Base-by-base conservation (phyloP, 495 filamentous ascomycete genomes). In the Elaphomyces granulatus region DNA sequence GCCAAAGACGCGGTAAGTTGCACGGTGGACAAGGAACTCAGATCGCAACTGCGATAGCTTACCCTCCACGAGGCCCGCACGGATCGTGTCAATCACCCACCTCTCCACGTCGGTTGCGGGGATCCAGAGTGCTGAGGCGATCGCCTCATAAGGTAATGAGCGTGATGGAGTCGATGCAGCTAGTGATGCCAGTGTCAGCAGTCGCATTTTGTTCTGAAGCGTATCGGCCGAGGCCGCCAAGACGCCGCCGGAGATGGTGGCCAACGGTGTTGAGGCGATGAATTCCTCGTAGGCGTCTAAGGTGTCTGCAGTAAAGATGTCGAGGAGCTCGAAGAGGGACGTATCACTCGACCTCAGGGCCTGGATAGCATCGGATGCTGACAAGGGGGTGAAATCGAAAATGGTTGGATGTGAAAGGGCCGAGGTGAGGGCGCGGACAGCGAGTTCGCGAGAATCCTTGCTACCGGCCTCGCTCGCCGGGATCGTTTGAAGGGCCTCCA, bases 41-140 rank as follows among this genome's bases (percentile, higher is more conserved):
- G 85, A 75, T 46, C 83, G 83, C 50, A 85, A 72, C 65, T 99
- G 90, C 16, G 78, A 83, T 37, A 99, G 71, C 60, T 90, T 87
- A 45, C 90, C 90, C 66, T 98, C 90, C 37, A 96, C 81, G 15
- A 98, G 77, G 23, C 83, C 83, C 31, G 87, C 84, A 31, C 92
- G 82, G 60, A 98, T 94, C 36, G 88, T 85, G 59, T 98, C 92
- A 47, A 98, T 98, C 37, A 94, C 81, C 90, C 90, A 98, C 71
- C 86, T 80, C 70, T 98, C 90, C 8, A 94, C 84, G 34, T 95
- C 85, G 41, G 81, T 77, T 19, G 56, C 46, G 14, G 82, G 75
- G 31, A 98, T 77, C 56, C 87, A 79, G 26, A 98, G 74, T 3
- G 84, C 76, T 42, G 79, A 75, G 32, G 81, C 72, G 50, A 98